Conservation (phyloP, 2,329 filamentous ascomycete species). For the Fusarium subglutinans region DNA sequence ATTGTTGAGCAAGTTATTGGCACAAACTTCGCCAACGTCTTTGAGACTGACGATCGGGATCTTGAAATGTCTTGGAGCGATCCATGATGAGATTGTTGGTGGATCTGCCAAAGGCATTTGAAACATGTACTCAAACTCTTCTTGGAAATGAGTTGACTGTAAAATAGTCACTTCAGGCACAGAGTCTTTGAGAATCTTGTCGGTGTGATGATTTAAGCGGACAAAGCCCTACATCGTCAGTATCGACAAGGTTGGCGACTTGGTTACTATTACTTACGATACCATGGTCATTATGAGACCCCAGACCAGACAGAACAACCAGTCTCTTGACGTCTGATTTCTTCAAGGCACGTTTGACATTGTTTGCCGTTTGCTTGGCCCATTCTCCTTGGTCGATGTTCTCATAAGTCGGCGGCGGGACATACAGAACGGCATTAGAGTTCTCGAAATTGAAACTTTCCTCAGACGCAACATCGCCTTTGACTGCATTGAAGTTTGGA, state of each 20-base stretch:
- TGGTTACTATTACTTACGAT: constrained; percentile 33
- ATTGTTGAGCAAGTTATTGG: constrained; percentile 28
- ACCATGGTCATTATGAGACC: constrained; percentile 41
- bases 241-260: fast-evolving
- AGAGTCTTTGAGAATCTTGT: constrained; percentile 18
- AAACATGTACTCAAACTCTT: constrained; percentile 31
- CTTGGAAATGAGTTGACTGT: constrained; percentile 32
- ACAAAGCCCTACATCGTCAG: constrained; percentile 38
- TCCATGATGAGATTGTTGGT: constrained; percentile 35
- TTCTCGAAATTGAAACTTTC: constrained; percentile 38
- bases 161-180: constrained; percentile 32
- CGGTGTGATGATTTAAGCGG: constrained; percentile 30
- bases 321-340: constrained; percentile 22
- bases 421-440: constrained; percentile 46
- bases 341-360: constrained; percentile 37
- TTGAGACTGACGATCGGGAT: constrained; percentile 46
- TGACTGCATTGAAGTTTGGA: constrained; percentile 39
- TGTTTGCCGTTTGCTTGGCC: constrained; percentile 35
- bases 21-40: constrained; percentile 42
- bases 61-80: constrained; percentile 39
- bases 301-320: constrained; percentile 42
- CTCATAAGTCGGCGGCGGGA: constrained; percentile 45
- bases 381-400: constrained; percentile 35
- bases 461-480: constrained; percentile 42
- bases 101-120: constrained; percentile 30